These are phyloP conservation scores for Podospora fimiseda DNA, from an alignment of 495 filamentous ascomycete genomes.

Conservation along the genomic window DNA sequence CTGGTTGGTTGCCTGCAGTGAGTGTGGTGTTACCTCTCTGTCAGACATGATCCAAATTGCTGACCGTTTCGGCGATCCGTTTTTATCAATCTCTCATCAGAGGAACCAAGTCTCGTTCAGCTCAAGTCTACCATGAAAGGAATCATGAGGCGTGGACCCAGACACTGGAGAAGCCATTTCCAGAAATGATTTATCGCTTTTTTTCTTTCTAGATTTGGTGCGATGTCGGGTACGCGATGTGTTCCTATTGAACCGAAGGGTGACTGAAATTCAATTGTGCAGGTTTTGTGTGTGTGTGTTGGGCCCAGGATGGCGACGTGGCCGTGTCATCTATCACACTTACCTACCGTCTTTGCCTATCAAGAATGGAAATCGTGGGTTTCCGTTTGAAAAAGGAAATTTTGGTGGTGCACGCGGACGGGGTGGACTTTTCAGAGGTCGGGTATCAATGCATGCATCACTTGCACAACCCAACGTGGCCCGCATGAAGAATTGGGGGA, in stretches of 20 bases:
- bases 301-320: neutral
- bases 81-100: neutral
- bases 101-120: too few species aligned
- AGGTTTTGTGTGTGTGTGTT: neutral
- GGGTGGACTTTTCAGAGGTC: constrained; percentile 13
- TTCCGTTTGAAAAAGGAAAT: constrained; percentile 3
- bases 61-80: neutral
- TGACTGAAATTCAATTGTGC: too few species aligned
- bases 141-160: too few species aligned
- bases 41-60: neutral
- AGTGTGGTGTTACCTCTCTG: neutral
- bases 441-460: constrained; percentile 33
- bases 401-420: neutral
- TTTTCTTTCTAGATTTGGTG: too few species aligned
- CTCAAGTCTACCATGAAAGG: too few species aligned
- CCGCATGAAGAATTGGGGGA: constrained; percentile 6
- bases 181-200: too few species aligned
- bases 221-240: too few species aligned
- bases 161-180: too few species aligned
- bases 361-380: constrained; percentile 10
- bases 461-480: constrained; percentile 19
- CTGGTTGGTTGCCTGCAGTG: neutral
- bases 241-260: too few species aligned
- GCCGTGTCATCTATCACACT: neutral
- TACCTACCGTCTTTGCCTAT: neutral